Base-by-base conservation (phyloP, 176 grass and related monocot genomes). In the Secale cereale region DNA sequence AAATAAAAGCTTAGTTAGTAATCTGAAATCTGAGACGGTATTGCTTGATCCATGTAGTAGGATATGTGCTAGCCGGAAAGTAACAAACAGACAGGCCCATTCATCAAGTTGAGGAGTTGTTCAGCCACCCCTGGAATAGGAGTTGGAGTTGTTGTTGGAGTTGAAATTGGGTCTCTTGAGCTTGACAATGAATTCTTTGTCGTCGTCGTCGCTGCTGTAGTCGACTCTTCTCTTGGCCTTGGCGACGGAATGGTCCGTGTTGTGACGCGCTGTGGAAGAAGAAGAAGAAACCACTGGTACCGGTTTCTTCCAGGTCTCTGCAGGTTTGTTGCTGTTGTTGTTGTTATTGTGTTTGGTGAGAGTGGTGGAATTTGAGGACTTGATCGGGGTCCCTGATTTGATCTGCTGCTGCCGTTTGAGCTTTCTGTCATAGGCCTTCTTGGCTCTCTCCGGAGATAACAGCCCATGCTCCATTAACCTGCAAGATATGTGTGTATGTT, bases 401-500 rank as follows among this genome's bases (percentile, higher is more conserved):
- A 90, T 69, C 83, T 95, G 93, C 50, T 90, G 89, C 75, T 85
- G 91, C 59, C 87, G 85, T 59, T 83, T 98, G 52, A 92, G 89
- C 77, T 93, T 98, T 75, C 70, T 95, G 29, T 98, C 96, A 19
- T 87, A 95, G 81, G 96, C 88, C 87, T 98, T 95, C 85, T 87
- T 98, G 35, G 96, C 89, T 77, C 80, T 95, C 81, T 98, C 96
- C 1, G 87, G 87, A 74, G 93, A 89, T 85, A 98, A 65, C 83
- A 98, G 31, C n/a, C 96, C 96, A 46, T 98, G 93, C 72, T 98
- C 96, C 96, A 98, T 98, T 80, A 98, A 94, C 96, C 96, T 98
- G 82, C 78, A 57, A 20, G 2, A 29, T 0, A 4, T 45, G 39
- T 73, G 3, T 30, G 22, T n/a, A 15, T 33, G 52, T 46, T 64